A percentile compares a stretch with the other conserved stretches of the same genome.
Conservation (phyloP, 768 basidiomycete genomes). For the Boletus rubropictus region DNA sequence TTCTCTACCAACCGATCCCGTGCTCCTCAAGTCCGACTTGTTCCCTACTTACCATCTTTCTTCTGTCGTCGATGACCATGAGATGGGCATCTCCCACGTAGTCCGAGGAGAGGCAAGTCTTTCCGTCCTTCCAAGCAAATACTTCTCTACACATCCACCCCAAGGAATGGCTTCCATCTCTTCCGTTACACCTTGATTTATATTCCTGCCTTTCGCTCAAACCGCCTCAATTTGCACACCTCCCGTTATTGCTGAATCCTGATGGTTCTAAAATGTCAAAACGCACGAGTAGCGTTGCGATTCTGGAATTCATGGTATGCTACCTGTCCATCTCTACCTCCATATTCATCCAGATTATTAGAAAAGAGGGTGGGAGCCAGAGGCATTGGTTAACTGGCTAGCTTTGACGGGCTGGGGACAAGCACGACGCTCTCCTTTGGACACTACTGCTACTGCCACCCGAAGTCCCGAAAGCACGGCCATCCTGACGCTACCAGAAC, state of each 20-base stretch:
- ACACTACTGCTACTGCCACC: slow-evolving; percentile 19
- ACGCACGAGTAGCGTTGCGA: slow-evolving; percentile 82
- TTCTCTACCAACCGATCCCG: slow-evolving; percentile 81
- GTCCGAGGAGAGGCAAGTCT: slow-evolving; percentile 78
- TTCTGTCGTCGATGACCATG: slow-evolving; percentile 90
- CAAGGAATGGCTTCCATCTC: slow-evolving; percentile 94
- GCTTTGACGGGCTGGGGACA: slow-evolving; percentile 91
- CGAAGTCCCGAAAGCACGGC: slow-evolving; percentile 61
- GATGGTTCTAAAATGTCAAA: slow-evolving; percentile 96
- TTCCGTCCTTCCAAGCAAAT: not conserved
- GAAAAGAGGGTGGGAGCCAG: slow-evolving; percentile 86
- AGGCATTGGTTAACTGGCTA: slow-evolving; percentile 87
- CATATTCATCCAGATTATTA: slow-evolving; percentile 26
- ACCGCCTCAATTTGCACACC: slow-evolving; percentile 82
- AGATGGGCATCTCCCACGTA: slow-evolving; percentile 95
- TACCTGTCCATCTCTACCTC: not conserved
- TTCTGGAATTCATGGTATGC: slow-evolving; percentile 79
- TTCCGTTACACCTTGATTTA: slow-evolving; percentile 85
- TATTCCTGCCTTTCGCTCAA: slow-evolving; percentile 70
- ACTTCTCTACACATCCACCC: not conserved
- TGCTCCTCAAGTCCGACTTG: slow-evolving; percentile 85
- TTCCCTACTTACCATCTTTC: slow-evolving; percentile 98
- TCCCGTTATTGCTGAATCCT: slow-evolving; percentile 83
- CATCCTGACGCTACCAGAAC: slow-evolving; percentile 54
- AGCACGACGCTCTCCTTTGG: slow-evolving; percentile 34